A percentile compares a stretch with the other conserved stretches of the same genome.
phyloP scores from a whole-genome alignment of 2,329 filamentous ascomycete genomes.

The Amauroascus niger region DNA sequence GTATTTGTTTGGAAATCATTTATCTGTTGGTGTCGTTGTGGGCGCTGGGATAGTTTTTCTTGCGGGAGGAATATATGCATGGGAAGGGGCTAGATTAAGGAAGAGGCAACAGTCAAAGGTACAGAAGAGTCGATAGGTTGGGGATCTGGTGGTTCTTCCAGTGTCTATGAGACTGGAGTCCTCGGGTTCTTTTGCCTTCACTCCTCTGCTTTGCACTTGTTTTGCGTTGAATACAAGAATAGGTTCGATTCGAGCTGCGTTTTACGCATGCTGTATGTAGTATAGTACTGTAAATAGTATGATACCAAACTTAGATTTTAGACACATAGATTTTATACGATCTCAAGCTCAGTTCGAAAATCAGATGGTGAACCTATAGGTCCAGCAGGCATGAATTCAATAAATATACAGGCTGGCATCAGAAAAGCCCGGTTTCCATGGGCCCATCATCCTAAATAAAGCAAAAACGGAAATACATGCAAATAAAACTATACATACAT shows the following conservation, averaged over 20 bases:
- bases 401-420: too few relatives aligned
- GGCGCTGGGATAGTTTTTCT: slow-evolving; percentile 82
- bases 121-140: background rate
- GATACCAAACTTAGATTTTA: background rate
- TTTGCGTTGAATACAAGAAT: background rate
- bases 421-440: too few relatives aligned
- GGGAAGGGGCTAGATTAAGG: slow-evolving; percentile 47
- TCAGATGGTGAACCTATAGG: background rate
- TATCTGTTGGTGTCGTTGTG: slow-evolving; percentile 65
- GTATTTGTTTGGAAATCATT: slow-evolving; percentile 80
- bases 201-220: background rate
- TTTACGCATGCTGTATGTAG: background rate
- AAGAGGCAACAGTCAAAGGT: slow-evolving; percentile 15
- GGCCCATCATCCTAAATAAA: background rate
- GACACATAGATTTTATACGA: background rate
- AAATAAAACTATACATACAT: slow-evolving; percentile 4
- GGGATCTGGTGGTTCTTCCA: background rate
- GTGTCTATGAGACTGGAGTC: background rate
- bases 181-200: background rate
- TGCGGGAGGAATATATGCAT: slow-evolving; percentile 81
- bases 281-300: background rate
- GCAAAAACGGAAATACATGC: slow-evolving; percentile 1
- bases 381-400: too few relatives aligned
- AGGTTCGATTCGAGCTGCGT: background rate
- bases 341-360: background rate